phyloP scores from a whole-genome alignment of 2,329 filamentous ascomycete species.

The Trichoderma gracile region DNA sequence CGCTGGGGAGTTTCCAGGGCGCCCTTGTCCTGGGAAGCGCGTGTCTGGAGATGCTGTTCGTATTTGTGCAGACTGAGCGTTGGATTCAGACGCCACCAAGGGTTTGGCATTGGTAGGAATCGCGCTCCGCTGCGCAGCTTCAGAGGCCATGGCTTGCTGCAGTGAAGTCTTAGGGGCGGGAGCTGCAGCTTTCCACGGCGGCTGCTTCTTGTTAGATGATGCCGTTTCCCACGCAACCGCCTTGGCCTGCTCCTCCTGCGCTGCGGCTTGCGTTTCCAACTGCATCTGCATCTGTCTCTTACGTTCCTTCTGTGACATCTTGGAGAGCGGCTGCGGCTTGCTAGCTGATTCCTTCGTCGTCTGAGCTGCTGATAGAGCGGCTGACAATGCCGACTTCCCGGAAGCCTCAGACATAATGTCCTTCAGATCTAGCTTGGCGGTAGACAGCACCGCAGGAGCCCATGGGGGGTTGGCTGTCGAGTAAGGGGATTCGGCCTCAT shows the following conservation, averaged over 20 bases:
- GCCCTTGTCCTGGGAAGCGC: slow-evolving; percentile 60
- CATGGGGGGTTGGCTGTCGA: slow-evolving; percentile 48
- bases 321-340: slow-evolving; percentile 49
- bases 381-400: slow-evolving; percentile 55
- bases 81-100: slow-evolving; percentile 46
- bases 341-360: slow-evolving; percentile 45
- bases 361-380: slow-evolving; percentile 52
- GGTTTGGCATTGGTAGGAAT: slow-evolving; percentile 43
- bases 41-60: slow-evolving; percentile 63
- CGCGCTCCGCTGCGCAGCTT: slow-evolving; percentile 34
- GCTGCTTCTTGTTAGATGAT: slow-evolving; percentile 42
- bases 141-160: slow-evolving; percentile 48
- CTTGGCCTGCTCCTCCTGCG: slow-evolving; percentile 36
- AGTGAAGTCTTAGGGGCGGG: slow-evolving; percentile 51
- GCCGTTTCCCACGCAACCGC: slow-evolving; percentile 50
- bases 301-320: slow-evolving; percentile 87
- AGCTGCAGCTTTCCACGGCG: slow-evolving; percentile 67
- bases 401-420: slow-evolving; percentile 70
- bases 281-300: slow-evolving; percentile 78
- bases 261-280: slow-evolving; percentile 47
- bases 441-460: slow-evolving; percentile 53
- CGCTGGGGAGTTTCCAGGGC: slow-evolving; percentile 37
- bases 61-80: slow-evolving; percentile 43
- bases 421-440: slow-evolving; percentile 69
- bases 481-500: not conserved